Conservation (phyloP, 352 stramenopile genomes). For the Lagenidium sp. region DNA sequence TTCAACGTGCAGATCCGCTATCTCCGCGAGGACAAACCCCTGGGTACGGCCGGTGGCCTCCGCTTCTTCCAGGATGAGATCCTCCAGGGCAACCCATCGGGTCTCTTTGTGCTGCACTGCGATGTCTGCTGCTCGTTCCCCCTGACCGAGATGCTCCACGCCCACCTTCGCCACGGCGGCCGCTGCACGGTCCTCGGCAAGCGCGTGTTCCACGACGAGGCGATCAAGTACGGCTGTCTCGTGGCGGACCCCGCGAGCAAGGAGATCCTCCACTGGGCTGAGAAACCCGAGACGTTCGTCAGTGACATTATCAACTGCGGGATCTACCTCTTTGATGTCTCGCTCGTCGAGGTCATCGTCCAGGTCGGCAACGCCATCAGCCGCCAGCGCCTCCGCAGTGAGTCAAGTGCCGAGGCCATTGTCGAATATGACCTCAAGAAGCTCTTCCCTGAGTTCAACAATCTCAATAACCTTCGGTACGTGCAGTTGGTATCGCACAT, state of each 20-base stretch:
- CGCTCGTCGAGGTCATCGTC: slow-evolving; percentile 72
- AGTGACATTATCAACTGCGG: slow-evolving; percentile 89
- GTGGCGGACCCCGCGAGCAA: slow-evolving; percentile 65
- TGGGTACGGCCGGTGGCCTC: slow-evolving; percentile 76
- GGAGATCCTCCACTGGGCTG: slow-evolving; percentile 85
- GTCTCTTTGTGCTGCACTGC: slow-evolving; percentile 79
- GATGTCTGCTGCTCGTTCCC: slow-evolving; percentile 86
- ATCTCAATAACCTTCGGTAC: slow-evolving; percentile 75
- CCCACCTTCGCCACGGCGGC: slow-evolving; percentile 65
- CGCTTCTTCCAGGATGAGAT: slow-evolving; percentile 84
- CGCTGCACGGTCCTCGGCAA: slow-evolving; percentile 78
- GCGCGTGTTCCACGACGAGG: slow-evolving; percentile 83
- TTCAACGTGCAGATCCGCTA: slow-evolving; percentile 87
- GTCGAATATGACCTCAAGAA: slow-evolving; percentile 77
- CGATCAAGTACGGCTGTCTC: slow-evolving; percentile 84
- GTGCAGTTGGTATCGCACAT: background rate
- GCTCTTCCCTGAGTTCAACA: slow-evolving; percentile 82
- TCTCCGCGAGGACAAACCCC: slow-evolving; percentile 64
- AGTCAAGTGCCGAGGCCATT: slow-evolving; percentile 62
- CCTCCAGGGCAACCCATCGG: slow-evolving; percentile 54
- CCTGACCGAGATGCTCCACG: slow-evolving; percentile 85
- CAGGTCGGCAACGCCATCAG: slow-evolving; percentile 73
- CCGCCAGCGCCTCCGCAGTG: slow-evolving; percentile 63
- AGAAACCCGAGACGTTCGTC: slow-evolving; percentile 87
- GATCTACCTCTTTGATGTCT: slow-evolving; percentile 82